Base-by-base conservation (phyloP, 768 basidiomycete species). In the Suillus brevipes region DNA sequence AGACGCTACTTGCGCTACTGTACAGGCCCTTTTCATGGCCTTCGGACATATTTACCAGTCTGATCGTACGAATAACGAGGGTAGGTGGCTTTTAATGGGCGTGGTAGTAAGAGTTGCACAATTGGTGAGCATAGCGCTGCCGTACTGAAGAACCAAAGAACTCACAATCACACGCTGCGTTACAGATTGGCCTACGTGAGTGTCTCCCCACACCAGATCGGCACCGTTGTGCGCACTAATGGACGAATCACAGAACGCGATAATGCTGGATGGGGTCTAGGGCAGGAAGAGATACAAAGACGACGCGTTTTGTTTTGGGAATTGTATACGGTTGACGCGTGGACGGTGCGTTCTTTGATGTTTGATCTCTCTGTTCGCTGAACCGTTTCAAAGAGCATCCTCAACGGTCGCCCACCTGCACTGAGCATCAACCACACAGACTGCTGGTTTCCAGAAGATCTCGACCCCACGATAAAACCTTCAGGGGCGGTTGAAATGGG, bases 131-230 rank as follows among this genome's bases (percentile, higher is more conserved):
- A 2, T 13, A 49, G n/a, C 42, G 49, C 43, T 6, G 28, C 34
- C 18, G 45, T 64, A 52, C 23, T 28, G 34, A 61, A 56, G 31
- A 20, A 42, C 40, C 40, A n/a, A 55, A 62, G 45, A 38, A 52
- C 60, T 37, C 66, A 63, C 63, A 6, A 65, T 38, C 61, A 13
- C 64, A 25, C n/a, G n/a, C 42, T 68, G 38, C 28, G 47, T 23
- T n/a, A 37, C 53, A 85, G 84, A 79, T 85, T 73, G 84, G 84
- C 37, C 76, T 85, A 62, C 83, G 84, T 85, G 72, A 76, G 83
- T 75, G 31, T 18, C 12, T 42, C 25, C 18, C 10, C 18, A 18
- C 10, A 59, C 40, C 12, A 31, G 25, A 20, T 31, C 18, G 3
- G 16, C 34, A 36, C 1, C 34, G 8, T 20, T 18, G 18, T 6